Evolutionary conservation across 2,329 filamentous ascomycete genomes (phyloP).

Genomic region (Aspergillus pseudoviridinutans): DNA sequence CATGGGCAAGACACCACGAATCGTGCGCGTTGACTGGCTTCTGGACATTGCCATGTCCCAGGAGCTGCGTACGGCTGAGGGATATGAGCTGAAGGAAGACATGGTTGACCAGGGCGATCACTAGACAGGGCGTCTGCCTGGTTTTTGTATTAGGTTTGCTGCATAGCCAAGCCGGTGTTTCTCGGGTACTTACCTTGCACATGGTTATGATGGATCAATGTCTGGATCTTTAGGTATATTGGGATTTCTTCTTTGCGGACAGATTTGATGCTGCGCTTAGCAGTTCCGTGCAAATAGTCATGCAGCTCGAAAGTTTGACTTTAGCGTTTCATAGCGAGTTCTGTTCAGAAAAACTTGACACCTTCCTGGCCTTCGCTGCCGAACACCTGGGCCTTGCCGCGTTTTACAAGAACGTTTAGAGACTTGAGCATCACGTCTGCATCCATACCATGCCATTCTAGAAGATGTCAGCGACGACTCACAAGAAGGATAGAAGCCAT

Average conservation of each 20-base stretch:
- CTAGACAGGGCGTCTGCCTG: neutral
- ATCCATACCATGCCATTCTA: constrained; percentile 88
- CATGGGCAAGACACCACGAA: constrained; percentile 72
- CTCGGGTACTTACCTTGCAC: neutral
- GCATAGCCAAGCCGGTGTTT: neutral
- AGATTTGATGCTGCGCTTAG: neutral
- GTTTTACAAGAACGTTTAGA: constrained; percentile 76
- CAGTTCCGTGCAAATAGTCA: neutral
- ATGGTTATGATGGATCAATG: neutral
- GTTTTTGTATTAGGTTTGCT: neutral
- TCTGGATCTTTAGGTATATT: neutral
- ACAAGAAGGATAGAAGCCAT: neutral
- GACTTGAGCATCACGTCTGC: constrained; percentile 73
- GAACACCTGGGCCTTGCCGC: constrained; percentile 90
- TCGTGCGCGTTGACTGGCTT: constrained; percentile 86
- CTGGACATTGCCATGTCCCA: constrained; percentile 87
- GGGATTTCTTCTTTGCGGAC: neutral
- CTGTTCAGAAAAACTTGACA: constrained; percentile 86
- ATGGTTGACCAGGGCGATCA: constrained; percentile 22
- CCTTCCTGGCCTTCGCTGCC: constrained; percentile 82
- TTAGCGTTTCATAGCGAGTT: neutral
- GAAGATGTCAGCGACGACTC: constrained; percentile 4
- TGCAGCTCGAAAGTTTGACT: neutral
- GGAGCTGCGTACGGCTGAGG: constrained; percentile 63
- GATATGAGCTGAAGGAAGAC: constrained; percentile 49